phyloP scores from a whole-genome alignment of 441 rosid species.

The Brassica hybrid region DNA sequence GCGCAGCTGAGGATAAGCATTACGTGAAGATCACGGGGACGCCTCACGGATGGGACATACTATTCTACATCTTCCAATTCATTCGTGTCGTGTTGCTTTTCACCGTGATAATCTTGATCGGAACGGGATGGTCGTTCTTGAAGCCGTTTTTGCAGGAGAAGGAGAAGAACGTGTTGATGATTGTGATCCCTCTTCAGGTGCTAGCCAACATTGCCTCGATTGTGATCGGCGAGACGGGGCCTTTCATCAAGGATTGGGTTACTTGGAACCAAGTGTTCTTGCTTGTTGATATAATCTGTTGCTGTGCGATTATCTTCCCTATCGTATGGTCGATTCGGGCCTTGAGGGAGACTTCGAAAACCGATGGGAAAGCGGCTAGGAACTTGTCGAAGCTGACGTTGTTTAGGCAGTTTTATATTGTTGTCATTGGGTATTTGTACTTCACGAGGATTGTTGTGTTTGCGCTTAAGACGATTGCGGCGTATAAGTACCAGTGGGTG shows the following conservation, averaged over 20 bases:
- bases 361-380: conserved; percentile 88
- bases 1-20: conserved; percentile 92
- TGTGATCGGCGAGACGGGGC: conserved; percentile 96
- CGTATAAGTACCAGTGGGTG: conserved; percentile 80
- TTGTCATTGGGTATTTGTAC: conserved; percentile 86
- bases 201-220: conserved; percentile 84
- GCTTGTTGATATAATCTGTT: conserved; percentile 87
- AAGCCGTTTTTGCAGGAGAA: conserved; percentile 72
- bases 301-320: conserved; percentile 93
- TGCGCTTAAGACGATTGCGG: conserved; percentile 87
- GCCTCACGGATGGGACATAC: conserved; percentile 94
- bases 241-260: conserved; percentile 38
- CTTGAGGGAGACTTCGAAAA: conserved; percentile 83
- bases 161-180: conserved; percentile 91
- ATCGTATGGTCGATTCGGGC: conserved; percentile 96
- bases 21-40: conserved; percentile 91
- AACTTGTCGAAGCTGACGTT: conserved; percentile 81
- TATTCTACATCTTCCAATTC: conserved; percentile 89
- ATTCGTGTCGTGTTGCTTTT: conserved; percentile 79
- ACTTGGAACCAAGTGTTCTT: conserved; percentile 95
- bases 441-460: conserved; percentile 95
- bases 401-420: conserved; percentile 91
- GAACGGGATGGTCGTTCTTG: conserved; percentile 62
- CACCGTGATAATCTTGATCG: conserved; percentile 88
- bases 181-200: conserved; percentile 92